Percentiles rank a stretch among this genome's conserved stretches.
Conservation (phyloP, 768 basidiomycete species). For the Amanita exitialis region DNA sequence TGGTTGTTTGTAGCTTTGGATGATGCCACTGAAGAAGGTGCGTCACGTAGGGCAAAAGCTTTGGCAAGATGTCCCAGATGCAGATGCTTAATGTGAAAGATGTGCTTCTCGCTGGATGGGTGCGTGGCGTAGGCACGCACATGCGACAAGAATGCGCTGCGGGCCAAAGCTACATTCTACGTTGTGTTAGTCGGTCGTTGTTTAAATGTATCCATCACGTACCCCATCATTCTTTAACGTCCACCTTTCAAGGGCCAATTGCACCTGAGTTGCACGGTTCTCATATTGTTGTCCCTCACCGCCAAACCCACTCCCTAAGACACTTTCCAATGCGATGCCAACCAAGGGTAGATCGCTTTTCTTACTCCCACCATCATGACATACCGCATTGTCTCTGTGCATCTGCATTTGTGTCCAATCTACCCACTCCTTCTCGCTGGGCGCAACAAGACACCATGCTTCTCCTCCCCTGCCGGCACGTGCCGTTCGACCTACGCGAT, state of each 20-base stretch:
- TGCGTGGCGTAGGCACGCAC: conserved; percentile 97
- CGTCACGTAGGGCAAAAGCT: conserved; percentile 83
- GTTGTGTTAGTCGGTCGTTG: background rate
- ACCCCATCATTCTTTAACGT: conserved; percentile 68
- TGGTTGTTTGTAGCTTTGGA: conserved; percentile 12
- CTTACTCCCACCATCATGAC: conserved; percentile 7
- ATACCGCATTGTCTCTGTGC: conserved; percentile 32
- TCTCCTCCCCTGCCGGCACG: conserved; percentile 94
- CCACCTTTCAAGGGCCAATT: conserved; percentile 93
- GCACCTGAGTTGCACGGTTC: conserved; percentile 88
- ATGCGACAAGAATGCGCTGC: conserved; percentile 84
- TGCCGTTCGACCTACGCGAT: conserved; percentile 94
- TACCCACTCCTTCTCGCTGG: conserved; percentile 85
- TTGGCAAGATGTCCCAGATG: conserved; percentile 94
- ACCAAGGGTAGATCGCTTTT: conserved; percentile 39
- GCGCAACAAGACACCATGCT: conserved; percentile 87
- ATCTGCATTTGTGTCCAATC: conserved; percentile 83
- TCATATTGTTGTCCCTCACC: conserved; percentile 77
- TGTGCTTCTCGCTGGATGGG: conserved; percentile 88
- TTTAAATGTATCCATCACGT: conserved; percentile 5
- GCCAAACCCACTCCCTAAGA: conserved; percentile 79
- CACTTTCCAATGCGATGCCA: conserved; percentile 53
- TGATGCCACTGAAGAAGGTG: conserved; percentile 46
- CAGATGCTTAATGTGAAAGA: conserved; percentile 91
- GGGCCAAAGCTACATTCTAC: conserved; percentile 70